Conservation (phyloP, 2,329 filamentous ascomycete genomes). For the Claviceps monticola region DNA sequence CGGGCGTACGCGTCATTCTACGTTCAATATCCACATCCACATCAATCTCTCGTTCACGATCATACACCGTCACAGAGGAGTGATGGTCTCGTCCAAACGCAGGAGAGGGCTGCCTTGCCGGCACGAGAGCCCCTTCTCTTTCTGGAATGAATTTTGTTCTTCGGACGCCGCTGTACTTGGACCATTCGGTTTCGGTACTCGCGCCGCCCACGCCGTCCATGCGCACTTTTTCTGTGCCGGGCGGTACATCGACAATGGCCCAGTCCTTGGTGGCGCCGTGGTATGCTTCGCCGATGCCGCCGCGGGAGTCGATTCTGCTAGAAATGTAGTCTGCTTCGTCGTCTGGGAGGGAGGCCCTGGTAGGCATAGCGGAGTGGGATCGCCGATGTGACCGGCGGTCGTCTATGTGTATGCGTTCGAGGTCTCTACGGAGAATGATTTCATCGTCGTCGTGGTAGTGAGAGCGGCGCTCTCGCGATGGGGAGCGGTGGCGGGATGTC, state of each 20-base stretch:
- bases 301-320: slow-evolving; percentile 41
- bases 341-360: slow-evolving; percentile 23
- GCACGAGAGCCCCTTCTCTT: slow-evolving; percentile 33
- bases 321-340: slow-evolving; percentile 53
- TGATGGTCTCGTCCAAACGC: slow-evolving; percentile 18
- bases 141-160: slow-evolving; percentile 62
- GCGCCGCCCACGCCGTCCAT: slow-evolving; percentile 69
- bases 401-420: slow-evolving; percentile 31
- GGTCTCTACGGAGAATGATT: slow-evolving; percentile 46
- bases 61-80: slow-evolving; percentile 33
- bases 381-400: slow-evolving; percentile 31
- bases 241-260: slow-evolving; percentile 72
- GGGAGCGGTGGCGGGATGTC: slow-evolving; percentile 16
- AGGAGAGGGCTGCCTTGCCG: slow-evolving; percentile 14
- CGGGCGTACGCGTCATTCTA: slow-evolving; percentile 23
- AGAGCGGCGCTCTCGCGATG: slow-evolving; percentile 25
- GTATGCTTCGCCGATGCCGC: slow-evolving; percentile 57
- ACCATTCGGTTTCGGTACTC: slow-evolving; percentile 65
- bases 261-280: slow-evolving; percentile 64
- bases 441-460: slow-evolving; percentile 52
- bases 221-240: slow-evolving; percentile 66
- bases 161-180: slow-evolving; percentile 64
- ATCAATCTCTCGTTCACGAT: slow-evolving; percentile 34
- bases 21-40: slow-evolving; percentile 43
- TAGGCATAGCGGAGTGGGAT: slow-evolving; percentile 36